These are phyloP conservation scores for Chloroidium sp. DNA, from an alignment of 163 green algal species.

Conservation along the genomic window DNA sequence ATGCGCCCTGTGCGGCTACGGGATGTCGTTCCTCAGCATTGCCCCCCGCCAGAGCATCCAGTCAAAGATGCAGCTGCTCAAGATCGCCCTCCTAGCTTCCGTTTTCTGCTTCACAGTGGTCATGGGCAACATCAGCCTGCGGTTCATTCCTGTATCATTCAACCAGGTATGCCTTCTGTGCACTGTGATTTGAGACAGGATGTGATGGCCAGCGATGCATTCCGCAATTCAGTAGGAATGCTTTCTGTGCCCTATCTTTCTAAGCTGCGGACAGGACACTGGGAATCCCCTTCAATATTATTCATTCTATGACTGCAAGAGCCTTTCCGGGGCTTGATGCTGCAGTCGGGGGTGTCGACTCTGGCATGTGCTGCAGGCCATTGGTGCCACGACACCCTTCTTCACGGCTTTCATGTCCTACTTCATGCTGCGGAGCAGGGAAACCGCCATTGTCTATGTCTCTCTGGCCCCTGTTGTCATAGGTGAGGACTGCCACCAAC, in stretches of 20 bases:
- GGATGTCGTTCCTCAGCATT: slow-evolving; percentile 1
- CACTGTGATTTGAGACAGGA: too few species aligned
- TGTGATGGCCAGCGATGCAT: too few species aligned
- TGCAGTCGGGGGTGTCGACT: too few species aligned
- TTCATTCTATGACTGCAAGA: too few species aligned
- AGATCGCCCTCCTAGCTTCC: slow-evolving; percentile 65
- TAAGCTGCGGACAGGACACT: too few species aligned
- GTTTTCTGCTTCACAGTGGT: slow-evolving; percentile 87
- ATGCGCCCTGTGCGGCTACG: slow-evolving; percentile 54
- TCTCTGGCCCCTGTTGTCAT: slow-evolving; percentile 70
- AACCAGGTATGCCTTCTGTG: slow-evolving; percentile 44
- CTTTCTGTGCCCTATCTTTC: too few species aligned
- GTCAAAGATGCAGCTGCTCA: slow-evolving; percentile 63
- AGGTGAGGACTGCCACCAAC: neutral
- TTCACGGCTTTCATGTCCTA: slow-evolving; percentile 79
- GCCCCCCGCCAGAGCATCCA: slow-evolving; percentile 58
- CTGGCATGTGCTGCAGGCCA: slow-evolving; percentile 42
- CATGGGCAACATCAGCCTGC: slow-evolving; percentile 80
- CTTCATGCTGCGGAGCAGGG: slow-evolving; percentile 45
- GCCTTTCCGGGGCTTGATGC: too few species aligned
- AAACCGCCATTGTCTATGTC: slow-evolving; percentile 43
- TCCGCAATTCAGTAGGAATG: too few species aligned
- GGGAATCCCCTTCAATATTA: neutral
- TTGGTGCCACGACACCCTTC: slow-evolving; percentile 85
- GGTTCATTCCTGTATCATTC: slow-evolving; percentile 90